phyloP scores from a whole-genome alignment of 257 asterid species.

The Nicotiana tomentosiformis region DNA sequence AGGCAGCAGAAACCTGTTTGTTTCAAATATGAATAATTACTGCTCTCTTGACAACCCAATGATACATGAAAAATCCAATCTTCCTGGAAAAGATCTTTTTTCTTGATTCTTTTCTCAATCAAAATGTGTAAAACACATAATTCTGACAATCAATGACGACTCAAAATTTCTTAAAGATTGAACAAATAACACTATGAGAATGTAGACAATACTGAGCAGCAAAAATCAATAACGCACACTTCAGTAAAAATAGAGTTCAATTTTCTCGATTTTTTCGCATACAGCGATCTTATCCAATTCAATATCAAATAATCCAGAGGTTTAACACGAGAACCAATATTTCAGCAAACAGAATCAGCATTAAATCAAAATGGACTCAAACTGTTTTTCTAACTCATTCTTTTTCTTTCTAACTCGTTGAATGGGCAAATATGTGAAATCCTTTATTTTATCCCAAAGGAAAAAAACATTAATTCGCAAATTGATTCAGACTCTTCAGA shows the following conservation, averaged over 20 bases:
- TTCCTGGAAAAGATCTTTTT: not conserved
- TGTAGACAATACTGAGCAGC: not conserved
- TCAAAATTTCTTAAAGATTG: not conserved
- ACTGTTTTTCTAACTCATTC: not conserved
- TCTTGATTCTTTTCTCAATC: not conserved
- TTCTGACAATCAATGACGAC: not conserved
- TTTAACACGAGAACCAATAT: not conserved
- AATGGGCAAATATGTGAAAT: not conserved
- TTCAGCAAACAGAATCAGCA: not conserved
- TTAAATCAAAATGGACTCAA: not conserved
- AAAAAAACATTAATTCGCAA: not conserved
- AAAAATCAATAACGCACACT: not conserved
- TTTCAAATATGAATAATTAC: not conserved
- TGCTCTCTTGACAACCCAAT: not conserved
- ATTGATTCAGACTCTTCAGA: not conserved
- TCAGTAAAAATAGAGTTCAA: not conserved
- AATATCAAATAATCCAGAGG: not conserved
- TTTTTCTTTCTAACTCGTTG: not conserved
- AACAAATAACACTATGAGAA: not conserved
- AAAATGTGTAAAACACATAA: no score
- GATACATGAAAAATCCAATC: not conserved
- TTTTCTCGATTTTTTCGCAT: not conserved
- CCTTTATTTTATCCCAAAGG: not conserved
- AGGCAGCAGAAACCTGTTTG: not conserved
- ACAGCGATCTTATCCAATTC: conserved; percentile 1